These are phyloP conservation scores for Petrea volubilis DNA, from an alignment of 257 asterid genomes.

Conservation along the genomic window DNA sequence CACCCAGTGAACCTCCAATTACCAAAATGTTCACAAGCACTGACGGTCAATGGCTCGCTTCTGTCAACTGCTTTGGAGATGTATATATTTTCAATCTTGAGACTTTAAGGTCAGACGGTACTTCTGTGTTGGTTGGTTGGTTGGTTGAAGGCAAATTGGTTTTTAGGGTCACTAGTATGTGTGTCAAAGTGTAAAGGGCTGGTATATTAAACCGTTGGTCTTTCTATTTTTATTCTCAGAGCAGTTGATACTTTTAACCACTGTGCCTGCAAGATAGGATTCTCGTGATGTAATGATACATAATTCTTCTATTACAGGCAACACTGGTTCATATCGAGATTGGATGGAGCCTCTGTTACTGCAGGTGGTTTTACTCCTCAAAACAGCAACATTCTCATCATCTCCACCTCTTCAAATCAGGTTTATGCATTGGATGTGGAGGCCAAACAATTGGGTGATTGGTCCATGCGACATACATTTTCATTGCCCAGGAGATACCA, in stretches of 20 bases:
- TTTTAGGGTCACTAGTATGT: too few relatives aligned
- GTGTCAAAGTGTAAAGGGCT: too few relatives aligned
- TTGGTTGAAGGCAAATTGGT: neutral
- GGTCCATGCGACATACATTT: conserved; percentile 80
- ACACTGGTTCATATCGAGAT: conserved; percentile 95
- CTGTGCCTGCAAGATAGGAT: too few relatives aligned
- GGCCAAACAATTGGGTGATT: conserved; percentile 89
- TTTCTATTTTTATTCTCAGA: too few relatives aligned
- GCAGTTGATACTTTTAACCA: too few relatives aligned
- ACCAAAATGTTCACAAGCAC: conserved; percentile 80
- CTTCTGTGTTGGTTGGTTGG: neutral
- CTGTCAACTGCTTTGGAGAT: conserved; percentile 90
- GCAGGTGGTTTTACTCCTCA: conserved; percentile 89
- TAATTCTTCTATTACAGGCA: conserved; percentile 53
- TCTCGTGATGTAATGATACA: neutral
- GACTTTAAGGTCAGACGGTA: conserved; percentile 59
- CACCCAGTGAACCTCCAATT: conserved; percentile 83
- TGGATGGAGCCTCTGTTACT: conserved; percentile 91
- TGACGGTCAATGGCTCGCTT: conserved; percentile 91
- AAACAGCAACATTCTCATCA: conserved; percentile 70
- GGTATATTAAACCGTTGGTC: too few relatives aligned
- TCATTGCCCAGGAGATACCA: conserved; percentile 83
- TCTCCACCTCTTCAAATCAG: conserved; percentile 88
- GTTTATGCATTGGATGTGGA: conserved; percentile 96
- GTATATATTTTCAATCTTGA: conserved; percentile 78